A percentile compares a stretch with the other conserved stretches of the same genome.
Evolutionary conservation across 2,329 filamentous ascomycete species (phyloP).

Genomic region (Aspergillus aculeatus): DNA sequence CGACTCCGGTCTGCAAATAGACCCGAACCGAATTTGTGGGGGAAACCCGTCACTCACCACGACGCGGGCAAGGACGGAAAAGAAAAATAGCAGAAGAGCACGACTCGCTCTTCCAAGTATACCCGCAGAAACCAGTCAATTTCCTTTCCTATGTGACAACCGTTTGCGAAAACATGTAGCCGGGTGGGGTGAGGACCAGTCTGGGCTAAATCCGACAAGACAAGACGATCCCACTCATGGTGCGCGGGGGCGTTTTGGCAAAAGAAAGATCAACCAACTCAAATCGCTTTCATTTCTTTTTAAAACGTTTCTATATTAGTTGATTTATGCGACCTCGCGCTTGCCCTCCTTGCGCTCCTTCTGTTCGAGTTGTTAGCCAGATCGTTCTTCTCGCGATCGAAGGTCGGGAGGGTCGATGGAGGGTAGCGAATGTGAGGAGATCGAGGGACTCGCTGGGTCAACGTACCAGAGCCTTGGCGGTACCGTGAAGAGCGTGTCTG

Average conservation of each 20-base stretch:
- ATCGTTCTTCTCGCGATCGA: neutral
- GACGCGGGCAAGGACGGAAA: neutral
- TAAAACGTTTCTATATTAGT: slow-evolving; percentile 31
- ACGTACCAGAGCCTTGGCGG: slow-evolving; percentile 93
- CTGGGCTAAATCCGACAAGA: slow-evolving; percentile 18
- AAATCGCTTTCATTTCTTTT: slow-evolving; percentile 35
- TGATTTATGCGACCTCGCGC: slow-evolving; percentile 74
- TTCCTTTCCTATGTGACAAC: slow-evolving; percentile 25
- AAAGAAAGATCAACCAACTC: slow-evolving; percentile 26
- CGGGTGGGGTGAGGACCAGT: neutral
- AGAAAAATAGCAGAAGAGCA: slow-evolving; percentile 8
- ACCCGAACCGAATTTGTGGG: slow-evolving; percentile 7
- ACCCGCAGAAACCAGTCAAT: slow-evolving; percentile 22
- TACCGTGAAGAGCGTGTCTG: slow-evolving; percentile 98
- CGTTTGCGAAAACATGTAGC: slow-evolving; percentile 18
- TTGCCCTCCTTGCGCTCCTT: slow-evolving; percentile 98
- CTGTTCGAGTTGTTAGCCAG: slow-evolving; percentile 54
- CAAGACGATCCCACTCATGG: slow-evolving; percentile 12
- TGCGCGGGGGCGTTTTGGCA: slow-evolving; percentile 27
- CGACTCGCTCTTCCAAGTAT: neutral
- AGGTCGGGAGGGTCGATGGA: neutral
- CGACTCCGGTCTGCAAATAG: neutral
- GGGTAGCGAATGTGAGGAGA: neutral
- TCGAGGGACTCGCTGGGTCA: slow-evolving; percentile 4
- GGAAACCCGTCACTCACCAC: neutral